Base-by-base conservation (phyloP, 257 asterid species). In the Coffea eugenioides region DNA sequence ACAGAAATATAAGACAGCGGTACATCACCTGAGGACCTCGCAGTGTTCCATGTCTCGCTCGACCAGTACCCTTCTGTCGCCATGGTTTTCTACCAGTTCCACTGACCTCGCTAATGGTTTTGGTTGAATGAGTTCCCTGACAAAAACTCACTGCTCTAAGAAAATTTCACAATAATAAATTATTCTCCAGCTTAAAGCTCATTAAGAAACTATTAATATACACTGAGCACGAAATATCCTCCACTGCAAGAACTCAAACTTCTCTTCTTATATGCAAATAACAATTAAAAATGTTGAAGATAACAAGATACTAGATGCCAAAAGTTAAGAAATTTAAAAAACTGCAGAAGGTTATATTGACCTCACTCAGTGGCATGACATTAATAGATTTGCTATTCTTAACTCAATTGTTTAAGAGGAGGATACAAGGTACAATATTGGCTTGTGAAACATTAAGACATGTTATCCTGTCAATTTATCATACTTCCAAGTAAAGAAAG, bases 51-150 rank as follows among this genome's bases (percentile, higher is more conserved):
- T 90, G 95, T 86, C 98, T 91, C 21, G 99, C 98, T 85, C 95
- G 90, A 80, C 99, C 99, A 56, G 95, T 87, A 67, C 98, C 97
- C 88, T 95, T 93, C 84, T 93, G 99, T 52, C 16, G 71, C 93
- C 93, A 95, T 34, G 99, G 99, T 80, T 93, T 95, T 86, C 90
- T 88, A 39, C 99, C 99, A 72, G 97, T 92, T 74, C 99, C 99
- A 85, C 98, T 93, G 73, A 95, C 99, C 89, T 95, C 98, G 77
- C 98, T 92, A 46, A 91, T 86, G 76, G 93, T 92, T 92, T 95
- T 92, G 23, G 98, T 95, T 66, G 99, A 93, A 82, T 95, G 98
- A 48, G 98, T 93, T 43, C 99, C 99, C 99, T 95, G 80, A 75
- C 59, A 82, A 80, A 80, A 67, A 51, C 9, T 46, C 77, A 80